phyloP scores from a whole-genome alignment of 1,284 basidiomycete genomes.

The Polyporus tsugae region DNA sequence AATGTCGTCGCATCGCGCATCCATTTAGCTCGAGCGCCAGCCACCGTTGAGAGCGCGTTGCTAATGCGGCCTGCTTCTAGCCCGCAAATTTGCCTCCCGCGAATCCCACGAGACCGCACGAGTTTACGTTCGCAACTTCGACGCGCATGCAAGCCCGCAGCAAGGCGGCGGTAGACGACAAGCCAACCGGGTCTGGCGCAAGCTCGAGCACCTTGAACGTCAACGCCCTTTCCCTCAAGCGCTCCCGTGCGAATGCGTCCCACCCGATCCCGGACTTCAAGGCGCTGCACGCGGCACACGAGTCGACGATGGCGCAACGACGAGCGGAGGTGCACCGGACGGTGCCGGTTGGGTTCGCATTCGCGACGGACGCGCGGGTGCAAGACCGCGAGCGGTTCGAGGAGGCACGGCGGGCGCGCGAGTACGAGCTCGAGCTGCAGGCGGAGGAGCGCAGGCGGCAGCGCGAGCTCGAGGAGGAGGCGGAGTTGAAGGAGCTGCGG shows the following conservation, averaged over 20 bases:
- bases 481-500: slow-evolving; percentile 63
- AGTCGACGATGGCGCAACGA: slow-evolving; percentile 49
- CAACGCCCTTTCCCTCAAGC: slow-evolving; percentile 17
- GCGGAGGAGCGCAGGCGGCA: slow-evolving; percentile 51
- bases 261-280: slow-evolving; percentile 61
- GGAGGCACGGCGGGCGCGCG: slow-evolving; percentile 59
- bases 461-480: slow-evolving; percentile 62
- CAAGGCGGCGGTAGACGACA: slow-evolving; percentile 27
- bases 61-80: slow-evolving; percentile 32
- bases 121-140: slow-evolving; percentile 59
- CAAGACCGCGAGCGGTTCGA: slow-evolving; percentile 72
- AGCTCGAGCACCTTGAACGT: not conserved
- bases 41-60: slow-evolving; percentile 15
- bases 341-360: slow-evolving; percentile 53
- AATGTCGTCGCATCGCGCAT: slow-evolving; percentile 8
- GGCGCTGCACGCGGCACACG: slow-evolving; percentile 58
- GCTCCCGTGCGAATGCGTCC: slow-evolving; percentile 20
- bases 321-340: slow-evolving; percentile 57
- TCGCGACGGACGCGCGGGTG: slow-evolving; percentile 63
- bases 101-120: slow-evolving; percentile 56
- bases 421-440: slow-evolving; percentile 55
- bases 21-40: slow-evolving; percentile 22
- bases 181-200: slow-evolving; percentile 20
- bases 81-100: slow-evolving; percentile 42
- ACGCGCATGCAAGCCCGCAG: slow-evolving; percentile 52